A percentile compares a stretch with the other conserved stretches of the same genome.
phyloP scores from a whole-genome alignment of 768 basidiomycete genomes.

The Fomitopsis serialis region DNA sequence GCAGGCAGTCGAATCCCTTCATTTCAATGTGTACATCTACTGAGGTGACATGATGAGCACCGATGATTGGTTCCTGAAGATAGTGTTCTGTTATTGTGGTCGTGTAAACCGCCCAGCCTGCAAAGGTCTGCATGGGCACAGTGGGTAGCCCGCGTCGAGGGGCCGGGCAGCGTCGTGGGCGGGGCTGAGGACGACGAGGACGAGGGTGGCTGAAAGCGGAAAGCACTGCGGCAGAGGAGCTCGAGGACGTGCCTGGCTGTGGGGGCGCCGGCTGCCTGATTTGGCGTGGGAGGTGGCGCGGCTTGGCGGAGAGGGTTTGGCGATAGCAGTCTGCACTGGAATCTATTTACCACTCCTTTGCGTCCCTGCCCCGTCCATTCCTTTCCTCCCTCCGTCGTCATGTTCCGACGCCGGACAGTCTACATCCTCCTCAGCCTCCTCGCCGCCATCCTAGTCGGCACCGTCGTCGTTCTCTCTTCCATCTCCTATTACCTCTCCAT shows the following conservation, averaged over 20 bases:
- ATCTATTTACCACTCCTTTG: conserved; percentile 4
- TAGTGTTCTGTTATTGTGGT: too few species aligned
- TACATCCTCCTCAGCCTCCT: conserved; percentile 49
- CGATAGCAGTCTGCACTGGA: conserved; percentile 3
- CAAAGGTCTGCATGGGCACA: too few species aligned
- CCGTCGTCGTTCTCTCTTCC: conserved; percentile 86
- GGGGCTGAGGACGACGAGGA: background rate
- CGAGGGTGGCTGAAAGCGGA: background rate
- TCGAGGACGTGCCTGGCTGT: background rate
- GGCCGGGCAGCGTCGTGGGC: background rate
- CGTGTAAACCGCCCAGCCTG: too few species aligned
- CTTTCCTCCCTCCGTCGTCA: conserved; percentile 18
- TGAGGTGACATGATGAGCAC: too few species aligned
- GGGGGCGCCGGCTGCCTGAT: background rate
- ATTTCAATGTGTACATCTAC: too few species aligned
- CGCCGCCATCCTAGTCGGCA: conserved; percentile 78
- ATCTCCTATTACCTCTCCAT: conserved; percentile 88
- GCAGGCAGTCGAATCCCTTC: too few species aligned
- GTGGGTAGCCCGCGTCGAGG: background rate
- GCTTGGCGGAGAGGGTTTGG: background rate
- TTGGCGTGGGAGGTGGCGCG: background rate
- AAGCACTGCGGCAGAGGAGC: background rate
- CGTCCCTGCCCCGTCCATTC: conserved; percentile 8
- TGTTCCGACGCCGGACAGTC: conserved; percentile 41
- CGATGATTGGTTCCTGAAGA: too few species aligned